Evolutionary conservation across 1,284 basidiomycete genomes (phyloP), one percentile per base, ranked within the genome.

Genomic region (Rhizopogon hawkerae): DNA sequence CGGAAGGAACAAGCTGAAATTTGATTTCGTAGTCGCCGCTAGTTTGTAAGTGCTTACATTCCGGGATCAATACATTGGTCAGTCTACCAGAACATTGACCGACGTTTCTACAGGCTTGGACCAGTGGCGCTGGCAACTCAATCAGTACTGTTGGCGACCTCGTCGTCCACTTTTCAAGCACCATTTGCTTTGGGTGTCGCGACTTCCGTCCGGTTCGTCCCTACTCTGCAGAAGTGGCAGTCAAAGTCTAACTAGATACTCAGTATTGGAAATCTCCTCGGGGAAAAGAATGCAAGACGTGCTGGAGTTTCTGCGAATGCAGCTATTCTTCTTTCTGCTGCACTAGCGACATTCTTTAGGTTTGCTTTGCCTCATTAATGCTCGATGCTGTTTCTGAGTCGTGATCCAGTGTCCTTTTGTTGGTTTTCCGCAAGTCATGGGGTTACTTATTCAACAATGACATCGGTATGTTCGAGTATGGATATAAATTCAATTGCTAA

Each of bases 401-500:
- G 7, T 52, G 35, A 47, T 52, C 61, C 57, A 90, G 87, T 54
- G 60, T 74, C 0, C 70, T 90, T 63, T 88, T 89, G 64, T 58
- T 92, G 55, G 63, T 76, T 10, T 90, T 91, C 73, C 75, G 88
- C 5, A 65, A 80, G 33, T 70, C 71, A 3, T 92, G 89, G 87
- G 91, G 77, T 2, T 82, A 84, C 60, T 65, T 94, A 21, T 96
- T 95, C 74, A 95, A 92, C 59, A 72, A 82, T 48, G 92, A 95
- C 66, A 75, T 79, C 5, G 74, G 84, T 78, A 52, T 11, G 69
- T 58, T 39, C 24, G 16, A 16, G 18, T 31, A 5, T n/a, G 13
- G 4, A 7, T 13, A 5, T 6, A 31, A 18, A 11, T n/a, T 13
- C 26, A 26, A 36, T 29, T 16, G 7, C 41, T 47, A 41, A 48